A percentile compares a stretch with the other conserved stretches of the same genome.
phyloP scores from a whole-genome alignment of 2,329 filamentous ascomycete species.

The Fusarium anguioides region DNA sequence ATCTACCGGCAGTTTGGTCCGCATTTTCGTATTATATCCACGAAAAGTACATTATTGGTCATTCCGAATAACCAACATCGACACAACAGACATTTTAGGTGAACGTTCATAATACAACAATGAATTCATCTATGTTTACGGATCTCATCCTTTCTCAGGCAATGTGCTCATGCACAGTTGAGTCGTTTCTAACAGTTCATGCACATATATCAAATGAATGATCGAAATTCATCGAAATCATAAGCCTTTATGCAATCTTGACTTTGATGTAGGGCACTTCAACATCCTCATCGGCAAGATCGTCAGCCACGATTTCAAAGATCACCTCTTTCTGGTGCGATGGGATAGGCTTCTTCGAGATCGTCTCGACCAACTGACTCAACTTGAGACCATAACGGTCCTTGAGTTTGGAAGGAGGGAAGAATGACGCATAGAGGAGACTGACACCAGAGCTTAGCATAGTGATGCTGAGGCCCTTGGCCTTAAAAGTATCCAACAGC shows the following conservation, averaged over 20 bases:
- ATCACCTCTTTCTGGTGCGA: conserved; percentile 95
- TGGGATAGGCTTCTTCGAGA: conserved; percentile 93
- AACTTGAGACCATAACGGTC: conserved; percentile 86
- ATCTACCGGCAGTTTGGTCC: neutral
- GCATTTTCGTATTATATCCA: neutral
- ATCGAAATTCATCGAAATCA: neutral
- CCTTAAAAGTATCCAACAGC: conserved; percentile 84
- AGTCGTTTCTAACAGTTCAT: conserved; percentile 25
- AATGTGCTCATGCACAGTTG: conserved; percentile 28
- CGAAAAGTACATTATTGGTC: neutral
- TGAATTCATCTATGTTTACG: conserved; percentile 38
- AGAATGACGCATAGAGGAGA: conserved; percentile 93
- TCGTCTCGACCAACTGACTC: conserved; percentile 85
- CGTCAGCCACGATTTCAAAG: conserved; percentile 94
- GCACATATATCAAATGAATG: conserved; percentile 21
- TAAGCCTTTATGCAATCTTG: conserved; percentile 64
- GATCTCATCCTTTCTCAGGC: conserved; percentile 26
- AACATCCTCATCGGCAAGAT: conserved; percentile 89
- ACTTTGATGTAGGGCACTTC: conserved; percentile 98
- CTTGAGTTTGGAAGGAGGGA: conserved; percentile 80
- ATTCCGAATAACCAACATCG: neutral
- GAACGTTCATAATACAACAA: neutral
- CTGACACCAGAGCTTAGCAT: conserved; percentile 99
- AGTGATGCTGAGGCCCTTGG: conserved; percentile 81
- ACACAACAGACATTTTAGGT: neutral